A percentile compares a stretch with the other conserved stretches of the same genome.
phyloP scores from a whole-genome alignment of 352 stramenopile species.

The Discostella stelligera region DNA sequence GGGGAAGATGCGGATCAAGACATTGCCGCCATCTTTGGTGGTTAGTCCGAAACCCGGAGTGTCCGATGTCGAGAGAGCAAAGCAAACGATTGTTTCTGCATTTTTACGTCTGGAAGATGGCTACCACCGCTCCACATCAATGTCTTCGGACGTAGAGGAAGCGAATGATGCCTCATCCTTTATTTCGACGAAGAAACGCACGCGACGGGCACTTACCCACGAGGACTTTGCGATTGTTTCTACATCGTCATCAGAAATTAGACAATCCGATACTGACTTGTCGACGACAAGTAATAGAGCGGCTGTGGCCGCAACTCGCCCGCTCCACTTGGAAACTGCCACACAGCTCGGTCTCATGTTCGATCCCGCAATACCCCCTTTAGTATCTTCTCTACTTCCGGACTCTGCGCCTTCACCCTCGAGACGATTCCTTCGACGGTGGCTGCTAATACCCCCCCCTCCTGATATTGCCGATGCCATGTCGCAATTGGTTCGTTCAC shows the following conservation, averaged over 20 bases:
- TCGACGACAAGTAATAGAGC: not conserved
- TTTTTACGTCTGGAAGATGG: conserved; percentile 46
- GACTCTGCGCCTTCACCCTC: conserved; percentile 57
- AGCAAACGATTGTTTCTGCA: conserved; percentile 54
- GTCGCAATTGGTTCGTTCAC: conserved; percentile 50
- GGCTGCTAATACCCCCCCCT: conserved; percentile 73
- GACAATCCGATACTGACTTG: not conserved
- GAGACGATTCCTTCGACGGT: conserved; percentile 67
- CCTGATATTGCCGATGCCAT: conserved; percentile 67
- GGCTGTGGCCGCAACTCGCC: conserved; percentile 33
- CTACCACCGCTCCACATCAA: conserved; percentile 6
- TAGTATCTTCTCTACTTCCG: conserved; percentile 70
- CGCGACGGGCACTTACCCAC: conserved; percentile 19
- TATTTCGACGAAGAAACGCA: conserved; percentile 16
- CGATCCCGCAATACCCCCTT: conserved; percentile 64
- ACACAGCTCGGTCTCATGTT: conserved; percentile 75
- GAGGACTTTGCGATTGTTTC: conserved; percentile 53
- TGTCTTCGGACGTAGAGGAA: not conserved
- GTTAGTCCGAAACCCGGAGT: conserved; percentile 36
- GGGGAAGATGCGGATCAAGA: conserved; percentile 43
- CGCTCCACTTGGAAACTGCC: conserved; percentile 74
- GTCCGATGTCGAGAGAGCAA: conserved; percentile 54
- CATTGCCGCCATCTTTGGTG: conserved; percentile 51
- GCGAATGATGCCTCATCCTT: not conserved
- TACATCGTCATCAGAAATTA: conserved; percentile 2